phyloP scores from a whole-genome alignment of 495 filamentous ascomycete species.

The Sordaria brevicollis region DNA sequence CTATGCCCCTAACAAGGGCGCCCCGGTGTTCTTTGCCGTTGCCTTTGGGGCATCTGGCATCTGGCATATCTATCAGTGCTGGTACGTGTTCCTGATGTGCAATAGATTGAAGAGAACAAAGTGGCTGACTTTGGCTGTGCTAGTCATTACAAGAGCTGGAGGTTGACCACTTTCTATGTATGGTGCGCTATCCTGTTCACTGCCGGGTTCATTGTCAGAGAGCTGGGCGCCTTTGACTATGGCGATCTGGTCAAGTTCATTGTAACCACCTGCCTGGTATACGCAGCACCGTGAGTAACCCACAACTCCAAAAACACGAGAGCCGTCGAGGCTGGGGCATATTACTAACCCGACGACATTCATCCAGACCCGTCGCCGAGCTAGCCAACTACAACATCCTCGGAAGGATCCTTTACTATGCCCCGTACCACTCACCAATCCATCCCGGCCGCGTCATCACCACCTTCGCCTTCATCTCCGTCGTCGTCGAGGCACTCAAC shows the following conservation, averaged over 20 bases:
- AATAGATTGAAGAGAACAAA: not conserved
- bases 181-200: conserved; percentile 36
- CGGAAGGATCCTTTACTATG: conserved; percentile 67
- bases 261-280: conserved; percentile 48
- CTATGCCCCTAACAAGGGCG: conserved; percentile 67
- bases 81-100: conserved; percentile 27
- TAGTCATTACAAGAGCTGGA: conserved; percentile 42
- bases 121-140: conserved; percentile 31
- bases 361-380: conserved; percentile 55
- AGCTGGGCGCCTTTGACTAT: conserved; percentile 49
- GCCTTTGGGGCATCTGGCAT: conserved; percentile 50
- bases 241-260: conserved; percentile 48
- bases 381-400: conserved; percentile 67
- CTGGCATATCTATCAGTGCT: conserved; percentile 52
- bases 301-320: not conserved
- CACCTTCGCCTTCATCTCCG: conserved; percentile 59
- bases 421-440: conserved; percentile 66
- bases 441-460: conserved; percentile 67
- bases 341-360: conserved; percentile 4
- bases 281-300: conserved; percentile 53
- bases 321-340: not conserved
- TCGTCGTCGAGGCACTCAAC: conserved; percentile 54
- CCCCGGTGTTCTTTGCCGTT: conserved; percentile 55
- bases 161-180: conserved; percentile 26
- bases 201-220: conserved; percentile 48